Evolutionary conservation across 148 eudicot genomes (phyloP), one percentile per base, ranked within the genome.

Genomic region (Chenopodium quinoa): DNA sequence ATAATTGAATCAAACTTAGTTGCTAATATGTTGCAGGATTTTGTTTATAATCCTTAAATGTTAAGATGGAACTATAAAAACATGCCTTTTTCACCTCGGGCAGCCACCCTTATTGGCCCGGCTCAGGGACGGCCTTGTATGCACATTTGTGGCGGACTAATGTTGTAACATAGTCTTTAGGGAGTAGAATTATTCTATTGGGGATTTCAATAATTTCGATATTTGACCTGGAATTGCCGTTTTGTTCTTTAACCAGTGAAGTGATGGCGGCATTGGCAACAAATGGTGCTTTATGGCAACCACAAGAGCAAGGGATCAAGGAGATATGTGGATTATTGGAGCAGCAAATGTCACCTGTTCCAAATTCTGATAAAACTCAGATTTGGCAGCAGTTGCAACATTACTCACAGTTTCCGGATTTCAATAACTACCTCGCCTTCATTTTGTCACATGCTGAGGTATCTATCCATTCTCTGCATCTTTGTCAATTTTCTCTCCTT

Each of bases 321-420:
- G 98, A 93, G 91, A 93, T 95, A 90, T 93, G 92, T 32, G 90
- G 90, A 16, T 85, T 95, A 37, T 85, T 95, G 58, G 98, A 93
- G 85, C 96, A 91, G 78, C 99, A 96, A 80, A 91, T 96, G 11
- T 93, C 98, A 20, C 94, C 97, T 40, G 82, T 85, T 65, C 77
- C 88, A 25, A 88, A 90, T 22, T 86, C 93, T 20, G 94, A 92
- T 20, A 92, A 91, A 85, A 88, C 98, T 67, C 91, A 92, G 87
- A 91, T 94, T 83, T 91, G 90, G 92, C 93, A 91, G 84, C 93
- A 88, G 82, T 87, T 96, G 52, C 93, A 96, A 68, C 98, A 90
- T 85, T 96, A 90, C 80, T 90, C 99, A 75, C 94, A 90, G 83
- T 90, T 85, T 73, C 98, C 97, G 27, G 99, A 96, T 90, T 96